Base-by-base conservation (phyloP, 768 basidiomycete species). In the Suillus variegatus region DNA sequence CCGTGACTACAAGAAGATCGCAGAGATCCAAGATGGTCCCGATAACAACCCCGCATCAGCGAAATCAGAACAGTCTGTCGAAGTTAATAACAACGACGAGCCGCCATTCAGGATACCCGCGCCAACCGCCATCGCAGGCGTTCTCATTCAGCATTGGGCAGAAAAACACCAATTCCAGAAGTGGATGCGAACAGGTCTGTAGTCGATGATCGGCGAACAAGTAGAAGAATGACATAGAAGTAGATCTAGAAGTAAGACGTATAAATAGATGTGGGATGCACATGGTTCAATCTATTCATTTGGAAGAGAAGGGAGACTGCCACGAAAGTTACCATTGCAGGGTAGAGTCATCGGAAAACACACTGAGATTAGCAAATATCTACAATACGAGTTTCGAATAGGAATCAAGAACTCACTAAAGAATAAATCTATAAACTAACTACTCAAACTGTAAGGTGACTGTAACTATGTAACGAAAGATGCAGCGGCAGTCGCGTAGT, bases 101-200 rank as follows among this genome's bases (percentile, higher is more conserved):
- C 82, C 86, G 6, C 80, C 86, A 9, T 89, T 95, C 77, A 86
- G 84, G 67, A 77, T 95, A n/a, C 94, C 95, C 1, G 89, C 92
- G 8, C 72, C 74, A 2, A 90, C 86, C 28, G 91, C 93, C 9
- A 90, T 95, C 63, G 94, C 91, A 0, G 95, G 95, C n/a, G 86
- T 92, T 38, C 76, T 97, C 72, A 91, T 97, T 70, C 80, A 85
- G 58, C 86, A 94, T 62, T 96, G 95, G 95, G 90, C 82, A 6
- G 85, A 88, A 47, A 82, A 86, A 40, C 6, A 7, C 36, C 36
- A 6, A 20, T 7, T 28, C 10, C 25, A 41, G 70, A 57, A 18
- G 65, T 14, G 8, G 38, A 51, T 28, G 52, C n/a, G 10, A 51
- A 22, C 20, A n/a, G n/a, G 22, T 12, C 20, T 40, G n/a, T 32